Evolutionary conservation across 257 asterid species (phyloP).

Genomic region (Solanum ossicruentum): DNA sequence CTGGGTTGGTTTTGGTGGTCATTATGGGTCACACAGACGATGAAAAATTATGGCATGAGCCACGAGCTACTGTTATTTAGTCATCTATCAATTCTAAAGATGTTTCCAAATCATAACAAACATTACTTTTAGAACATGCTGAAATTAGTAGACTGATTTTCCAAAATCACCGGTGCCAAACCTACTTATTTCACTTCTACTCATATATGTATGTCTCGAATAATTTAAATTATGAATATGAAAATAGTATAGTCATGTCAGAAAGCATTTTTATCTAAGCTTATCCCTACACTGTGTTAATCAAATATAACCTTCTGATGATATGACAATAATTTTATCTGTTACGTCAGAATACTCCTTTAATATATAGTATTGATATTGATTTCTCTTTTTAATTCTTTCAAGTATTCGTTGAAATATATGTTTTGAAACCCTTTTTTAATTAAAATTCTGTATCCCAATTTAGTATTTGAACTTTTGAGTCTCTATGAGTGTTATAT

Average conservation of each 20-base stretch:
- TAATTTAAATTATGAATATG: not conserved
- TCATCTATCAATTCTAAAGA: not conserved
- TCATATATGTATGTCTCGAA: too few species aligned
- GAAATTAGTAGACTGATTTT: not conserved
- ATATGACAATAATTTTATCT: not conserved
- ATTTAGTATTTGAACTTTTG: not conserved
- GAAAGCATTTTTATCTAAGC: too few species aligned
- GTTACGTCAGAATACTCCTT: not conserved
- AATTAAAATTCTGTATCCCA: too few species aligned
- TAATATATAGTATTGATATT: too few species aligned
- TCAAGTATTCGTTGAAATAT: not conserved
- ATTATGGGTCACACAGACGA: not conserved
- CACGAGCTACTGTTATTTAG: slow-evolving; percentile 4
- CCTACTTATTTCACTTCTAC: not conserved
- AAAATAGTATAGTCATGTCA: not conserved
- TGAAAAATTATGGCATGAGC: not conserved
- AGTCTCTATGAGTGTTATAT: not conserved
- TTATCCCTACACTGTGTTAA: not conserved
- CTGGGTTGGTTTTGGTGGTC: not conserved
- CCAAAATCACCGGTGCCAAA: not conserved
- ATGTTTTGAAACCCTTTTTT: not conserved
- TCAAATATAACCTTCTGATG: not conserved
- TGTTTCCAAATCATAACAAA: not conserved
- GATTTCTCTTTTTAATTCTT: not conserved
- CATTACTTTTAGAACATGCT: not conserved